phyloP scores from a whole-genome alignment of 208 protist genomes.

The Leishmania amazonensis region DNA sequence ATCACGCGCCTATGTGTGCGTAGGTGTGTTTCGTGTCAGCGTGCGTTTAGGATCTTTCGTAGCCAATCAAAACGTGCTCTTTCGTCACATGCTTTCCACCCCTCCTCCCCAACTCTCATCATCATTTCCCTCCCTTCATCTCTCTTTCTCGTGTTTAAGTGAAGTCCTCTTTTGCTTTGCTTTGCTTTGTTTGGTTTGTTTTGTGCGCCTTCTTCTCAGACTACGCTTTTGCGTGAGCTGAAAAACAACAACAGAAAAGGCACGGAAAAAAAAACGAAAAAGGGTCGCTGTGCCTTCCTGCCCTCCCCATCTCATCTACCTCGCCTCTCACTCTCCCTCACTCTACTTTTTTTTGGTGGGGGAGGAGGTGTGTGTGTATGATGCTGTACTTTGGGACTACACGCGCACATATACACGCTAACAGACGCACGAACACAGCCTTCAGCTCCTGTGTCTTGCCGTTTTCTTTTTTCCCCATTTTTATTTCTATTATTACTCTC shows the following conservation, averaged over 20 bases:
- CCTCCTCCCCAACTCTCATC: background rate
- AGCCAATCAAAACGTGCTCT: background rate
- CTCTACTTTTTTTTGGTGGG: background rate
- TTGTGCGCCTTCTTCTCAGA: background rate
- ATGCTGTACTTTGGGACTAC: background rate
- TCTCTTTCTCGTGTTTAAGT: background rate
- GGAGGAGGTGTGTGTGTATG: background rate
- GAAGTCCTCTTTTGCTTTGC: background rate
- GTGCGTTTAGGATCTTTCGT: background rate
- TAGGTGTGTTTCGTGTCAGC: background rate
- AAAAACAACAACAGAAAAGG: background rate
- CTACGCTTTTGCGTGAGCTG: background rate
- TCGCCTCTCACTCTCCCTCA: background rate
- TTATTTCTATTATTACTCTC: background rate
- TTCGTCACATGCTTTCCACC: background rate
- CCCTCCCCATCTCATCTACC: background rate
- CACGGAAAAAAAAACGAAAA: background rate
- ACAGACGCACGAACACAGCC: background rate
- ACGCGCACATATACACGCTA: background rate
- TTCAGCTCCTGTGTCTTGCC: background rate
- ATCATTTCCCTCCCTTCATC: background rate
- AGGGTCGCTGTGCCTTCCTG: background rate
- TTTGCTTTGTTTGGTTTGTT: background rate
- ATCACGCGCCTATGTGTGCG: background rate
- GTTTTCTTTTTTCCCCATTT: background rate